phyloP scores from a whole-genome alignment of 1,284 basidiomycete species.

The Malassezia restricta region DNA sequence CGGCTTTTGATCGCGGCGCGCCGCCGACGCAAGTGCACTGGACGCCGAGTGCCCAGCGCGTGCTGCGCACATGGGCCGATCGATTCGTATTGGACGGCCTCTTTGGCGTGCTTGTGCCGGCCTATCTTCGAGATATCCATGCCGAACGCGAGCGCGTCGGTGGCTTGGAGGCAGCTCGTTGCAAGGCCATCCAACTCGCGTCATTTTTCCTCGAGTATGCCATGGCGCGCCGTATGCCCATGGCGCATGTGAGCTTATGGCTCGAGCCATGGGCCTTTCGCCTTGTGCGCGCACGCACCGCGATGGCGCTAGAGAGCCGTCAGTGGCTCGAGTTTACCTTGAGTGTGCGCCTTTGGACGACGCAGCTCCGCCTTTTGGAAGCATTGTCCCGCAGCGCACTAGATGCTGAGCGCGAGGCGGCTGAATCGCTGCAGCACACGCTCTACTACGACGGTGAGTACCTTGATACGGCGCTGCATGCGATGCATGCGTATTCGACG shows the following conservation, averaged over 20 bases:
- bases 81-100: conserved; percentile 27
- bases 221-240: conserved; percentile 28
- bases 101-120: conserved; percentile 1
- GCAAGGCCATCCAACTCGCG: conserved; percentile 35
- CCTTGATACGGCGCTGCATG: conserved; percentile 29
- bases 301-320: conserved; percentile 25
- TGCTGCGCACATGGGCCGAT: conserved; percentile 35
- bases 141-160: conserved; percentile 41
- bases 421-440: conserved; percentile 36
- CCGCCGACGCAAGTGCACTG: conserved; percentile 19
- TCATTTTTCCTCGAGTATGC: conserved; percentile 44
- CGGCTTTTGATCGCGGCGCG: conserved; percentile 32
- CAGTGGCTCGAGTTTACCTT: conserved; percentile 42
- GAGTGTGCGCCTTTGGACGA: conserved; percentile 37
- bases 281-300: conserved; percentile 32
- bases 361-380: conserved; percentile 36
- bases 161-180: conserved; percentile 35
- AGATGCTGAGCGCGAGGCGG: conserved; percentile 24
- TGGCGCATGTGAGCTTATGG: conserved; percentile 31
- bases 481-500: conserved; percentile 29
- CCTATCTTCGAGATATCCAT: conserved; percentile 37
- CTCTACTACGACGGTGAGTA: conserved; percentile 41
- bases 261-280: conserved; percentile 41
- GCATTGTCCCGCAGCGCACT: conserved; percentile 25
- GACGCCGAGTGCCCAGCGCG: conserved; percentile 24